Evolutionary conservation across 2,329 filamentous ascomycete genomes (phyloP).

Genomic region (Diplodia intermedia): DNA sequence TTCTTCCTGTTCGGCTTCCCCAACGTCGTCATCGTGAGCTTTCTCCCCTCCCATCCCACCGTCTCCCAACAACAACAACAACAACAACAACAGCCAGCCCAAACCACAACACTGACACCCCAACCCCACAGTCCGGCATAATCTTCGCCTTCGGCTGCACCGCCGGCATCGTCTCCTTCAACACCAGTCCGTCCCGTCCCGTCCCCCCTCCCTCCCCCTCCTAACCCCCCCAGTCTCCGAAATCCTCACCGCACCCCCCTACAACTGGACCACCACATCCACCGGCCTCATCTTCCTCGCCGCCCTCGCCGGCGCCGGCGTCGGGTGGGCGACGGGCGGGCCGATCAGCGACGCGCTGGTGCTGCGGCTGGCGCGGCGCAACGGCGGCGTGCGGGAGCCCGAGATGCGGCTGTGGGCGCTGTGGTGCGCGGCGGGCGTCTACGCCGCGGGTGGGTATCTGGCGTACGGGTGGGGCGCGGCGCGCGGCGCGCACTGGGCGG

Average conservation of each 20-base stretch:
- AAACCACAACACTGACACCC: background rate
- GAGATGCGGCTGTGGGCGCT: constrained; percentile 56
- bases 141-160: constrained; percentile 53
- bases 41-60: too few species aligned
- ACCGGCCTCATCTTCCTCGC: constrained; percentile 40
- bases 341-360: constrained; percentile 36
- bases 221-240: constrained; percentile 43
- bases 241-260: constrained; percentile 46
- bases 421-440: constrained; percentile 42
- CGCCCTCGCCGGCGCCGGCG: constrained; percentile 36
- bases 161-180: constrained; percentile 52
- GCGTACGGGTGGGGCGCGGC: constrained; percentile 51
- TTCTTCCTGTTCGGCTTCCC: constrained; percentile 51
- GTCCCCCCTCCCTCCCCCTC: constrained; percentile 33
- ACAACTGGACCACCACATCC: constrained; percentile 46
- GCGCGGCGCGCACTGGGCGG: constrained; percentile 45
- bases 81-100: background rate
- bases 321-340: constrained; percentile 33
- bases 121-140: constrained; percentile 38
- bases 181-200: constrained; percentile 39
- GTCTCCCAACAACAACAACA: background rate
- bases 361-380: constrained; percentile 45
- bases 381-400: constrained; percentile 47
- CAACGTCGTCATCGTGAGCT: constrained; percentile 46
- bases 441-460: constrained; percentile 47